Base-by-base conservation (phyloP, 73 alveolate genomes). In the Symbiodinium natans region DNA sequence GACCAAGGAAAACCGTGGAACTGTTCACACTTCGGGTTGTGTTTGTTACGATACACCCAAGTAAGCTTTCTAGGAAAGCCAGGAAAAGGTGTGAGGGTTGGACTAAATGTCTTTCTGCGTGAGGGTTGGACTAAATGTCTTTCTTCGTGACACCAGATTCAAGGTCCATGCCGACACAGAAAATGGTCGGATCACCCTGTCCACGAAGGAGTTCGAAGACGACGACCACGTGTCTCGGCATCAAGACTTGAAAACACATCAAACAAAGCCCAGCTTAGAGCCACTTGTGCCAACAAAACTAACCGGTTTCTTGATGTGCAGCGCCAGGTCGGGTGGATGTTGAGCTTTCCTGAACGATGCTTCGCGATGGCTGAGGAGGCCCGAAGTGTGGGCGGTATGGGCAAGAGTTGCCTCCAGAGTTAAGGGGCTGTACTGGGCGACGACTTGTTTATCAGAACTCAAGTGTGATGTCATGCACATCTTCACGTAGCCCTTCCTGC, bases 261-360 rank as follows among this genome's bases (percentile, higher is more conserved):
- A 34, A 80, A 19, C 38, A 11, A 63, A 63, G 80, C 29, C 5
- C 7, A 9, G 29, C 31, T 80, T 13, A 36, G 52, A 19, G 19
- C 19, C 38, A 11, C 19, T 23, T 31, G 84, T 2, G n/a, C 25
- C 4, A 4, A 17, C 63, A 10, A 10, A 8, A 17, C 63, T 48
- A n/a, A n/a, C n/a, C n/a, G n/a, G n/a, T n/a, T n/a, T n/a, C n/a
- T n/a, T n/a, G n/a, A n/a, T n/a, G n/a, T 8, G 63, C 63, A 10
- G 63, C 92, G 41, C 5, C 40, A 90, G 97, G 97, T 90, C 27
- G 98, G 98, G 19, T 92, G 98, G 98, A 92, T 92, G 98, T 83
- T 92, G 39, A 92, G 98, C 43, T 92, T 92, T 33, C 98, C 98
- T 2, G 98, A 92, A 43, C 98, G 98, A 15, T 92, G 98, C 92